Conservation (phyloP, 2,329 filamentous ascomycete species). For the Ophiostoma sp. region DNA sequence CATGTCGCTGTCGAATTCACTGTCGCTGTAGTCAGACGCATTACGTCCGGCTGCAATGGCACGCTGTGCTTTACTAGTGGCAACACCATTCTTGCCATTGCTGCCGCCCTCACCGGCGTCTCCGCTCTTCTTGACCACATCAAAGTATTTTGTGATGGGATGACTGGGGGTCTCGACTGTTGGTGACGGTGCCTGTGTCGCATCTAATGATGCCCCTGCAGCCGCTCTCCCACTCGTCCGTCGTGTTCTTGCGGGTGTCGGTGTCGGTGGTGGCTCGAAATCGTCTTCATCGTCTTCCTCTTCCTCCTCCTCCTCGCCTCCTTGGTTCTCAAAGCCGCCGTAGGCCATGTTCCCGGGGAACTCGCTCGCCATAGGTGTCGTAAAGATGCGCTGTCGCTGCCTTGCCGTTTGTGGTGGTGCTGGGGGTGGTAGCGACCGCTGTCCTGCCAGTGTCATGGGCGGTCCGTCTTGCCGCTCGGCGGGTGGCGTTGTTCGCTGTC, state of each 20-base stretch:
- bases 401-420: neutral
- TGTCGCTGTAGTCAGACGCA: slow-evolving; percentile 24
- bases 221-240: neutral
- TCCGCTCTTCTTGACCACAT: slow-evolving; percentile 2
- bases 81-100: neutral
- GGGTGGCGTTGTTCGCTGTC: slow-evolving; percentile 30
- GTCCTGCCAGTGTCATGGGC: neutral
- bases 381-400: slow-evolving; percentile 26
- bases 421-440: slow-evolving; percentile 13
- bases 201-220: neutral
- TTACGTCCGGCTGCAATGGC: neutral
- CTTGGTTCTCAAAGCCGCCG: neutral
- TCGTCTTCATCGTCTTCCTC: slow-evolving; percentile 11
- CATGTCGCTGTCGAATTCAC: slow-evolving; percentile 30
- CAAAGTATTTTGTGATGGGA: slow-evolving; percentile 29
- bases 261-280: slow-evolving; percentile 18
- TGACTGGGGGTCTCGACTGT: neutral
- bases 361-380: slow-evolving; percentile 12
- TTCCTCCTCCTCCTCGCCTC: neutral
- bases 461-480: slow-evolving; percentile 16
- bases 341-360: neutral
- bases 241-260: slow-evolving; percentile 6
- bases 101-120: neutral
- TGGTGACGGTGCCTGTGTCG: neutral
- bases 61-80: neutral